Base-by-base conservation (phyloP, 768 basidiomycete species). In the Amanita pseudoporphyria region DNA sequence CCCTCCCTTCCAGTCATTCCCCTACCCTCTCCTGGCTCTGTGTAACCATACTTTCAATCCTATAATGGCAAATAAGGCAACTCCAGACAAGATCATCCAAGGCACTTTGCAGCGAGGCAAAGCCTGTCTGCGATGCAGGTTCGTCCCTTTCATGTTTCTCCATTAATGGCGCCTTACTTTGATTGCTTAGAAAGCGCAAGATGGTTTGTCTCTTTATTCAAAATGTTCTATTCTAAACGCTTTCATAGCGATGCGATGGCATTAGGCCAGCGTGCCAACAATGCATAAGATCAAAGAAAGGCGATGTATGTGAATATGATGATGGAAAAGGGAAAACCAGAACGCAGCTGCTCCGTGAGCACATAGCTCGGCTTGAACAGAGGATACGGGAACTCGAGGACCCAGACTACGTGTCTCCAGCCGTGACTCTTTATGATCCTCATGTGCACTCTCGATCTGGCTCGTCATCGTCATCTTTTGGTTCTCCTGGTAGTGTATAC, bases 311-410 rank as follows among this genome's bases (percentile, higher is more conserved):
- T 64, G 83, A 85, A 58, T 89, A 88, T 61, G 87, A 89, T 56
- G 87, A 89, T 64, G 87, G 87, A 21, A 86, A 83, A 68, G 83
- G 84, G 43, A 88, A 87, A 69, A 87, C 84, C 39, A 74, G 85
- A 53, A 88, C 87, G 0, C 86, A 88, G 58, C 62, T 87, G 44
- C 74, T 89, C 51, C 80, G 84, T 50, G 87, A 89, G 61, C 84
- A 82, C 58, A 84, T 89, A 54, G 70, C 72, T 38, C 79, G 79
- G 33, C 78, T 88, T 49, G 85, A 89, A 62, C 71, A 79, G 39
- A 70, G 85, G 50, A 76, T 88, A 53, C 72, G 75, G 44, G 84
- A 88, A 56, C 79, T 88, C 53, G 85, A 87, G 62, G 82, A 79
- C 67, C 79, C 84, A 0, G 84, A 85, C 52, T 79, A 81, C 58